Base-by-base conservation (phyloP, 257 asterid species). In the Prunella vulgaris region DNA sequence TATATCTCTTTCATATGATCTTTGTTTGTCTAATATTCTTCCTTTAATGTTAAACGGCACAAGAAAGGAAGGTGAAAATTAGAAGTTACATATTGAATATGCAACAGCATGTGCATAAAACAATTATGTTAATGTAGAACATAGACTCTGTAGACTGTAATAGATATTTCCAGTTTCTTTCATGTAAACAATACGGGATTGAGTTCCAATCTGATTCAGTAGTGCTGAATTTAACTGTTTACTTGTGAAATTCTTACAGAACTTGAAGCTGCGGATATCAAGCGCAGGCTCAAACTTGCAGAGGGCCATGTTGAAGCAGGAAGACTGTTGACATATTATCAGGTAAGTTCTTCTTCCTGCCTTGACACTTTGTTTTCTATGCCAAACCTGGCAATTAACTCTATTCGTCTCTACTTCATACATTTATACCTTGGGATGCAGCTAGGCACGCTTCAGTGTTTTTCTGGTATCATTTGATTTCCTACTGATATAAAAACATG, bases 221-320 rank as follows among this genome's bases (percentile, higher is more conserved):
- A 10, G 48, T 64, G 58, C 71, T 74, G 76, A 70, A 79, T 73
- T 53, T 68, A 66, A 68, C 83, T 74, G 33, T 61, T 20, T 58
- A 2, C 46, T 56, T 35, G 69, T 66, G 54, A 32, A 70, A 49
- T 71, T 33, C n/a, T 79, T 57, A 56, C 88, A 90, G 95, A 83
- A 67, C 72, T 64, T 64, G 87, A 76, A 71, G 82, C 76, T 74
- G 94, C 76, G 72, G 81, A 69, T 65, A 83, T 86, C 75, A 87
- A 81, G 74, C 72, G 81, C 63, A 85, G 91, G 72, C 64, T 89
- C 61, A 84, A 80, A 92, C 88, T 82, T 70, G 89, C 97, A 9
- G 97, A 91, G 81, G 89, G 93, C 64, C 99, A 91, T 70, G 66
- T 91, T 77, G 99, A 94, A 86, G 96, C 97, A 32, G 97, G 97